phyloP scores from a whole-genome alignment of 768 basidiomycete genomes.

The Exidia glandulosa region DNA sequence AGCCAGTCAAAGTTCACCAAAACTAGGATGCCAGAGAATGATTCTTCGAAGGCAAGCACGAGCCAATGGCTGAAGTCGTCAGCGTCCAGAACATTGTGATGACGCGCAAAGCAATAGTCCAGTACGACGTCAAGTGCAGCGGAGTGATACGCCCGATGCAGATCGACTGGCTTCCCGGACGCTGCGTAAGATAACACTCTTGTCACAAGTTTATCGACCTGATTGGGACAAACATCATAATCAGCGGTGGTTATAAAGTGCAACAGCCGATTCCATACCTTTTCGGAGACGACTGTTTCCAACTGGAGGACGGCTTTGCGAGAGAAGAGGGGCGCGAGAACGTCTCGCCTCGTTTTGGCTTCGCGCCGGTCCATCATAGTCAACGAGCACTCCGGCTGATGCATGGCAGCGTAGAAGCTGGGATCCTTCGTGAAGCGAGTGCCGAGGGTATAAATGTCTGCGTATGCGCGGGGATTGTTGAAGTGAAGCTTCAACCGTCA shows the following conservation, averaged over 20 bases:
- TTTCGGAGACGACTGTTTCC: conserved; percentile 25
- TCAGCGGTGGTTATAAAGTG: too few species aligned
- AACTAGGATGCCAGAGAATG: background rate
- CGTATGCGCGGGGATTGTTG: conserved; percentile 27
- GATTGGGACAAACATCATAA: too few species aligned
- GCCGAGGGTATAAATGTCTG: conserved; percentile 24
- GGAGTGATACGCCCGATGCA: conserved; percentile 28
- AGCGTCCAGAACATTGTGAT: conserved; percentile 18
- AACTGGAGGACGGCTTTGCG: conserved; percentile 28
- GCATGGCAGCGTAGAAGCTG: conserved; percentile 27
- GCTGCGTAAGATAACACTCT: background rate
- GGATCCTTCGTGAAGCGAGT: conserved; percentile 26
- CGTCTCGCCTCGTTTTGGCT: conserved; percentile 23
- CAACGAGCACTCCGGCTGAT: conserved; percentile 27
- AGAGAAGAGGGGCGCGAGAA: conserved; percentile 31
- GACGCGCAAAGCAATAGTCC: conserved; percentile 26
- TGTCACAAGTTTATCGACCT: conserved; percentile 22
- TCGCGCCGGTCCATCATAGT: conserved; percentile 24
- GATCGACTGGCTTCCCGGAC: conserved; percentile 8
- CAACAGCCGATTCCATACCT: too few species aligned
- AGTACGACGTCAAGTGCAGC: conserved; percentile 31
- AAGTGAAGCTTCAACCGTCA: conserved; percentile 28
- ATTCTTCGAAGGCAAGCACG: conserved; percentile 10
- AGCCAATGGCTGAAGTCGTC: conserved; percentile 23
- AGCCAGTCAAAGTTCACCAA: background rate